Conservation (phyloP, 2,329 filamentous ascomycete species). For the Colletotrichum camelliae region DNA sequence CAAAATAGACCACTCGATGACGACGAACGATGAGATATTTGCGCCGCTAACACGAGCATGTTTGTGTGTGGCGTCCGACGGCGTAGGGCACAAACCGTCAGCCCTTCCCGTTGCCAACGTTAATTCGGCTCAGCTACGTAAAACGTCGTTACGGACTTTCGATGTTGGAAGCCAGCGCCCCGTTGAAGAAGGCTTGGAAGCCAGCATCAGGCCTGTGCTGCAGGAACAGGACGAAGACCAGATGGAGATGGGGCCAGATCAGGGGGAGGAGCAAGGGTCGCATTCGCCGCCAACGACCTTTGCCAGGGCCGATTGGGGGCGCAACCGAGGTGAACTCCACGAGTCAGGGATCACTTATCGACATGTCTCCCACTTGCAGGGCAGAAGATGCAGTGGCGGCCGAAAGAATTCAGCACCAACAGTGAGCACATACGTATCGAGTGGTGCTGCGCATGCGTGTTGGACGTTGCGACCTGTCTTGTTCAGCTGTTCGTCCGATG, state of each 20-base stretch:
- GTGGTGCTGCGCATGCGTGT: background rate
- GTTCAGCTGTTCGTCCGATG: constrained; percentile 12
- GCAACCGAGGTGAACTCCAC: background rate
- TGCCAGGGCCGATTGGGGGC: background rate
- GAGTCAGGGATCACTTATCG: background rate
- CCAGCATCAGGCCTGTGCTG: constrained; percentile 7
- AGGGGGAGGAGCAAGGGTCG: background rate
- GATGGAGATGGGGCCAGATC: background rate
- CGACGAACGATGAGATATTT: background rate
- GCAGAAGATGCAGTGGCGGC: background rate
- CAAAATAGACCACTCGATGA: background rate
- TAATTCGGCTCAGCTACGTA: background rate
- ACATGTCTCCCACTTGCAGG: background rate
- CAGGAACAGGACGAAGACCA: background rate
- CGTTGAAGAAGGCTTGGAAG: background rate
- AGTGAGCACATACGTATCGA: background rate
- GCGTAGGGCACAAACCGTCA: background rate
- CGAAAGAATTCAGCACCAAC: background rate
- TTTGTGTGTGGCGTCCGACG: background rate
- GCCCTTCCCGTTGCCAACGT: background rate
- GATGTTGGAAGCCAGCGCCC: background rate
- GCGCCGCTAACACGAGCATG: background rate
- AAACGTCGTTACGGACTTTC: background rate
- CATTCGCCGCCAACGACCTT: background rate
- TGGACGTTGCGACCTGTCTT: background rate